A percentile compares a stretch with the other conserved stretches of the same genome.
Conservation (phyloP, 192 early-diverging fungal genomes). For the Coemansia sp. region DNA sequence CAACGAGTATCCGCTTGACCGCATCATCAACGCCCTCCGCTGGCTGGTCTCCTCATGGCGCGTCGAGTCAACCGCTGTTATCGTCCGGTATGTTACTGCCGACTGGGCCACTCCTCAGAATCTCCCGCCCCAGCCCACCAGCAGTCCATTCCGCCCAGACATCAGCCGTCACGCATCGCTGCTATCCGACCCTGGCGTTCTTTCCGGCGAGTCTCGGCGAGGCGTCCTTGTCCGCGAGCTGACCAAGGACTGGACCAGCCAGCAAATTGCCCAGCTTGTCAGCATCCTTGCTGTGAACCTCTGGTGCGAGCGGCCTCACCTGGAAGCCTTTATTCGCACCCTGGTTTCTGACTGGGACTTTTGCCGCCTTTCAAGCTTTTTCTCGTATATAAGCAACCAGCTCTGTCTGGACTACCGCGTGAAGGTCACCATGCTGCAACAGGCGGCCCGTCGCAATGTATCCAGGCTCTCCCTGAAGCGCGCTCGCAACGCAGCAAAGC, state of each 20-base stretch:
- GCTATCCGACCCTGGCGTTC: constrained; percentile 33
- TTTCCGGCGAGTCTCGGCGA: constrained; percentile 48
- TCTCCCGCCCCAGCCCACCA: constrained; percentile 42
- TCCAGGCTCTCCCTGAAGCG: constrained; percentile 51
- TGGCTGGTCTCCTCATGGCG: constrained; percentile 76
- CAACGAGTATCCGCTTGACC: constrained; percentile 69
- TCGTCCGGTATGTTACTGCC: constrained; percentile 69
- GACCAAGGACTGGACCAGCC: constrained; percentile 55
- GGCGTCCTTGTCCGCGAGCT: constrained; percentile 55
- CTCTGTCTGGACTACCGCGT: constrained; percentile 48
- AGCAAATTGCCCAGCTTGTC: constrained; percentile 56
- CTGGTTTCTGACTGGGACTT: constrained; percentile 67
- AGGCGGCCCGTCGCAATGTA: constrained; percentile 52
- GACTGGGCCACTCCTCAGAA: constrained; percentile 60
- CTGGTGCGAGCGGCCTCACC: constrained; percentile 39
- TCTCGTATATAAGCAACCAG: constrained; percentile 61
- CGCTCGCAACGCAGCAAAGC: constrained; percentile 19
- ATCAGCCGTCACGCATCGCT: constrained; percentile 23
- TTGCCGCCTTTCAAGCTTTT: constrained; percentile 62
- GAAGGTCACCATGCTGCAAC: constrained; percentile 53
- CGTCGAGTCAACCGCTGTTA: constrained; percentile 66
- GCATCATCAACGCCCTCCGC: constrained; percentile 73
- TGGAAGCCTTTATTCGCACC: constrained; percentile 57
- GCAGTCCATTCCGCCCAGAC: constrained; percentile 33
- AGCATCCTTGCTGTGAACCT: constrained; percentile 46